Base-by-base conservation (phyloP, 2,329 filamentous ascomycete genomes). In the Fusarium sp. region DNA sequence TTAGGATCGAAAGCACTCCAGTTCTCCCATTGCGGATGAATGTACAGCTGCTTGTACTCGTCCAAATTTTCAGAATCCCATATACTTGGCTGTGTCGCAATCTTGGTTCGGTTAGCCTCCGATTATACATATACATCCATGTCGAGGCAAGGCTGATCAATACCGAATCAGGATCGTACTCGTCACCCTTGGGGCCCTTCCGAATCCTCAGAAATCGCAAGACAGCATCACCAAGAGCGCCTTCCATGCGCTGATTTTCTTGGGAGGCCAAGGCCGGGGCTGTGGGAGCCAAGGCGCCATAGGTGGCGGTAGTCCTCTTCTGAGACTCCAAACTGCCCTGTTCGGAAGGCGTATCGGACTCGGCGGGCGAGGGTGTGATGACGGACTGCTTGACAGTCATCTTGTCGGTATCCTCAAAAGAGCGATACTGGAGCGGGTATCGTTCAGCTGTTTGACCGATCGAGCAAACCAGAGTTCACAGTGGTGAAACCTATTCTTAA, bases 1-100 rank as follows among this genome's bases (percentile, higher is more conserved):
- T 62, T 66, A 16, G 80, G 80, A 46, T 82, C 81, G 35, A 82
- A 82, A 8, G 78, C 79, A 2, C 66, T 53, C 65, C 70, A 75
- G 57, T 84, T 84, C 75, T 83, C 82, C 79, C 81, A 83, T 56
- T 82, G 67, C 0, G 80, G 76, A 40, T 82, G 81, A 6, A 82
- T 81, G 29, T 82, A 82, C 3, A 77, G 71, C 24, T 79, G 62
- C 46, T 82, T 82, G 61, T 81, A 82, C 40, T 82, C 76, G 46
- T 82, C 81, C 17, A 82, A 36, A 10, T 81, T 79, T 33, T 80
- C 79, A 0, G 81, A 81, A 40, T 83, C 81, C 80, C 81, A 82
- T 3, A 83, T 82, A 35, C 81, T 83, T 0, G 80, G 80, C 55
- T 83, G 81, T 2, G 81, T 83, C 20, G 81, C 80, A 55, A 79